These are phyloP conservation scores for Apium graveolens DNA, from an alignment of 129 eudicot species.

Conservation along the genomic window DNA sequence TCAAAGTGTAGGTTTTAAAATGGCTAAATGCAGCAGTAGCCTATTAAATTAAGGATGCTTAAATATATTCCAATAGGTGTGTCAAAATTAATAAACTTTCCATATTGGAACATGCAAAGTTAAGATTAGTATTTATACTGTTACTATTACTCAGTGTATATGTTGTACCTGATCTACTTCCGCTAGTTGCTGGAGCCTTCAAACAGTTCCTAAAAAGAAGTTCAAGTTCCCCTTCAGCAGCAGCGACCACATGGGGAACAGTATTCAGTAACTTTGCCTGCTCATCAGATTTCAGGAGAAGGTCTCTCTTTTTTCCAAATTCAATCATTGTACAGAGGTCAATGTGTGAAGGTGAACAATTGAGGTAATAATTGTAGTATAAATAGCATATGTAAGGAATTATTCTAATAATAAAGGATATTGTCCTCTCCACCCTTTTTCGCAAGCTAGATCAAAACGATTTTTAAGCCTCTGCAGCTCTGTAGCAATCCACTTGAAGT, in stretches of 20 bases:
- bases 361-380: background rate
- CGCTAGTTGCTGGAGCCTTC: constrained; percentile 9
- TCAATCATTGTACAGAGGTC: constrained; percentile 33
- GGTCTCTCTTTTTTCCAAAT: constrained; percentile 35
- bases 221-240: constrained; percentile 27
- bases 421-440: constrained; percentile 60
- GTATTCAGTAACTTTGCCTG: constrained; percentile 43
- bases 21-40: too few species aligned
- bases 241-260: constrained; percentile 52
- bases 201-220: constrained; percentile 12
- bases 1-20: too few species aligned
- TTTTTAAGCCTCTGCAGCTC: constrained; percentile 46
- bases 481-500: constrained; percentile 39
- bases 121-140: too few species aligned
- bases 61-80: too few species aligned
- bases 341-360: constrained; percentile 34
- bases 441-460: constrained; percentile 62
- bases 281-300: constrained; percentile 32
- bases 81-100: too few species aligned
- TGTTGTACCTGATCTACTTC: background rate
- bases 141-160: background rate
- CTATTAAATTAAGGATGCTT: too few species aligned
- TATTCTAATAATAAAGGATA: background rate
- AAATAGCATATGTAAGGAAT: background rate
- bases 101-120: too few species aligned